Percentiles rank a stretch among this genome's conserved stretches.
Evolutionary conservation across 164 flowering plant genomes (phyloP).

Genomic region (Taxillus chinensis): DNA sequence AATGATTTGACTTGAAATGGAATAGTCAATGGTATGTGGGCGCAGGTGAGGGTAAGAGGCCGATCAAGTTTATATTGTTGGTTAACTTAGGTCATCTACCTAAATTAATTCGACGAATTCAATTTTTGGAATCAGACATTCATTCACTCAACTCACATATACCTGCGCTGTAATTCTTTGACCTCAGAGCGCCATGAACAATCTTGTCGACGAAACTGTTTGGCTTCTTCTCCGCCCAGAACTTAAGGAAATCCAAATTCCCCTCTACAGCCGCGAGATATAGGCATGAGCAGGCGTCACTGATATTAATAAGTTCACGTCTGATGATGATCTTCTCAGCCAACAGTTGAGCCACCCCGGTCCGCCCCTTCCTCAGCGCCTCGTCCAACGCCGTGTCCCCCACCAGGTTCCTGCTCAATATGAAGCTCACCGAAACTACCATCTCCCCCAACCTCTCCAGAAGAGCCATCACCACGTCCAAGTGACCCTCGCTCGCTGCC

Average conservation of each 20-base stretch:
- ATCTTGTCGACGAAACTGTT: not conserved
- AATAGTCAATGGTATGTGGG: no score
- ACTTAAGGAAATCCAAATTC: conserved; percentile 3
- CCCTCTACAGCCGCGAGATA: conserved; percentile 14
- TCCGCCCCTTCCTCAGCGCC: not conserved
- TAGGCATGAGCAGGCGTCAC: conserved; percentile 5
- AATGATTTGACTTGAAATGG: no score
- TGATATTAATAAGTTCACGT: not conserved
- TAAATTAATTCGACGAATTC: no score
- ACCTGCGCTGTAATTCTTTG: not conserved
- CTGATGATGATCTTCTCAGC: not conserved
- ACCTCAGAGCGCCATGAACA: conserved; percentile 11
- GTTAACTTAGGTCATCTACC: no score
- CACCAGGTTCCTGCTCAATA: not conserved
- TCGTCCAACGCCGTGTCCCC: not conserved
- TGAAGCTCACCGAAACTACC: not conserved
- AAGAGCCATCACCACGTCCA: not conserved
- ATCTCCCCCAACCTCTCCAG: conserved; percentile 4
- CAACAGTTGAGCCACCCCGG: conserved; percentile 7
- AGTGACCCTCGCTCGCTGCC: conserved; percentile 5
- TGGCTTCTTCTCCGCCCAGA: conserved; percentile 1
- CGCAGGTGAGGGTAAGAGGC: no score
- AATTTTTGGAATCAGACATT: no score
- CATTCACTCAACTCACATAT: no score
- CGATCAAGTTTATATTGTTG: no score